Evolutionary conservation across 139 green algal species (phyloP).

Genomic region (Chlorella sorokiniana): DNA sequence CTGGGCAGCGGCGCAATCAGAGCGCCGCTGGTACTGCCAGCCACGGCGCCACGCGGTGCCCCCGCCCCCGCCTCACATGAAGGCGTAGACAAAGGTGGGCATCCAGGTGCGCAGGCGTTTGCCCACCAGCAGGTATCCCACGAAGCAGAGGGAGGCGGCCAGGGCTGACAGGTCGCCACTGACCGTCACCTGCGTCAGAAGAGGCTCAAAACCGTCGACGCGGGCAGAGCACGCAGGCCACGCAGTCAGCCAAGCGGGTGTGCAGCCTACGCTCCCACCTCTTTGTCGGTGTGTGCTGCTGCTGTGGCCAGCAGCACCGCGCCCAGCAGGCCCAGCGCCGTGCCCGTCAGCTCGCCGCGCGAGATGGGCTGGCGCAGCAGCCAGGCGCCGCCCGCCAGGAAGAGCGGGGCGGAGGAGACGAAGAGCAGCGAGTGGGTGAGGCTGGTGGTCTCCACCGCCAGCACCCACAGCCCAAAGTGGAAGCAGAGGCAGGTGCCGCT

Average conservation of each 20-base stretch:
- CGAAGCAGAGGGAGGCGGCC: slow-evolving; percentile 58
- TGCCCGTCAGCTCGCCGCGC: slow-evolving; percentile 56
- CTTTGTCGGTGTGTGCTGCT: neutral
- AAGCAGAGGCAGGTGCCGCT: slow-evolving; percentile 67
- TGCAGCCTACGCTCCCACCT: neutral
- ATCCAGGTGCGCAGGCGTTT: slow-evolving; percentile 60
- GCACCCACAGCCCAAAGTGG: slow-evolving; percentile 80
- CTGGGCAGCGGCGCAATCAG: too few relatives aligned
- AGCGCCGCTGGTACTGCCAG: too few relatives aligned
- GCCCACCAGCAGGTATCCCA: slow-evolving; percentile 61
- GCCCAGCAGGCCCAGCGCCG: slow-evolving; percentile 49
- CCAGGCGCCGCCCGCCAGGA: slow-evolving; percentile 59
- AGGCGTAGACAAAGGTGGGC: slow-evolving; percentile 81
- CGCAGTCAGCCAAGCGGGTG: too few relatives aligned
- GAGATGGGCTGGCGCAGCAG: slow-evolving; percentile 68
- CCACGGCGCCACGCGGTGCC: neutral
- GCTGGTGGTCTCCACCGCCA: slow-evolving; percentile 66
- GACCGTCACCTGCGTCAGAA: slow-evolving; percentile 51
- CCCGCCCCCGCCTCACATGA: neutral
- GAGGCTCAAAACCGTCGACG: neutral
- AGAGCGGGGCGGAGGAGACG: slow-evolving; percentile 71
- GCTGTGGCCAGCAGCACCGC: slow-evolving; percentile 53
- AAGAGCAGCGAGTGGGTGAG: slow-evolving; percentile 83
- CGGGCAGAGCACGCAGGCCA: neutral
- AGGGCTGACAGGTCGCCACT: slow-evolving; percentile 68